Conservation (phyloP, 129 eudicot species). For the Tanacetum coccineum region DNA sequence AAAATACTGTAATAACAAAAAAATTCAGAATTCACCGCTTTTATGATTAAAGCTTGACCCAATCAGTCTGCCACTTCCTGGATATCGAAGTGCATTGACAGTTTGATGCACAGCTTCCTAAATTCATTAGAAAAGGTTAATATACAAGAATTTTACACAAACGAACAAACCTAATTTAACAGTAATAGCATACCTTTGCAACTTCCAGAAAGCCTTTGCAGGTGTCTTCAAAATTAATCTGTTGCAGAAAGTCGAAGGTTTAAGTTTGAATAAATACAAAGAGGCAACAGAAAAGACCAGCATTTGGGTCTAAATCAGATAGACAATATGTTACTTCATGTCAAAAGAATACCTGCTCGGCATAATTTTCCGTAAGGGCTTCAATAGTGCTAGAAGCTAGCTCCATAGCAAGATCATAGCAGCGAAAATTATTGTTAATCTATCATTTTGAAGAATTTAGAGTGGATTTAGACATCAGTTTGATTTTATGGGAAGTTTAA, state of each 20-base stretch:
- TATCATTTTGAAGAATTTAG: conserved; percentile 26
- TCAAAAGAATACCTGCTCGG: conserved; percentile 68
- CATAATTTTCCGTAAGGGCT: conserved; percentile 84
- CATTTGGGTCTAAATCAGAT: not conserved
- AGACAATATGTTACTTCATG: not conserved
- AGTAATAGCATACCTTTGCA: conserved; percentile 59
- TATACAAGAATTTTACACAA: not conserved
- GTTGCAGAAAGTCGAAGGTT: conserved; percentile 25
- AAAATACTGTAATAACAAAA: not conserved
- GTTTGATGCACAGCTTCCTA: conserved; percentile 94
- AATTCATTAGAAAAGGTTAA: conserved; percentile 17
- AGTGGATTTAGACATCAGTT: conserved; percentile 6
- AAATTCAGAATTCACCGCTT: conserved; percentile 48
- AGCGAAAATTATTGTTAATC: conserved; percentile 90
- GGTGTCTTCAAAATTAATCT: conserved; percentile 98
- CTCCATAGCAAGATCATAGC: conserved; percentile 99
- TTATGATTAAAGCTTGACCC: conserved; percentile 86
- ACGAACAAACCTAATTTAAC: conserved; percentile 1
- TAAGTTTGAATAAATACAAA: conserved; percentile 3
- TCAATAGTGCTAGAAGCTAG: conserved; percentile 87
- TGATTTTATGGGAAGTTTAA: conserved; percentile 9
- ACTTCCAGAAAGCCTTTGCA: conserved; percentile 99
- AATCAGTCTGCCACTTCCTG: no score
- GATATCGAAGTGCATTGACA: conserved; percentile 88
- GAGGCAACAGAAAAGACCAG: not conserved